Base-by-base conservation (phyloP, 2,329 filamentous ascomycete genomes). In the Xylaria multiplex region DNA sequence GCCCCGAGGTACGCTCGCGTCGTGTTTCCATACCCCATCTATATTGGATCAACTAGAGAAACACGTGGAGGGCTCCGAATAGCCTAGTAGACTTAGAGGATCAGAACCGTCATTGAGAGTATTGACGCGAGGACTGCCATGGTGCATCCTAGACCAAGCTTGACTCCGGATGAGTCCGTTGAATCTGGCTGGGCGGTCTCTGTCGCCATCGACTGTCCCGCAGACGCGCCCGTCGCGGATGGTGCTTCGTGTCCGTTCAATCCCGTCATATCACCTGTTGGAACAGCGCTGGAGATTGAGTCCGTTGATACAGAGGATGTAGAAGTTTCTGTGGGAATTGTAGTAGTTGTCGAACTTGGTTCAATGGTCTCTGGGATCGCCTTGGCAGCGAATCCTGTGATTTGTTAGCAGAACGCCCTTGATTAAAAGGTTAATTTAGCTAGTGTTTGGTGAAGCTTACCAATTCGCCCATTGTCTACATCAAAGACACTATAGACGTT, bases 401-500 rank as follows among this genome's bases (percentile, higher is more conserved):
- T 48, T 54, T 45, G 53, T 71, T 54, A 69, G 66, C 37, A 30
- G 3, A 37, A 16, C 9, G 16, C 32, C 35, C 1, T 16, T n/a
- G n/a, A 57, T 40, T 8, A 30, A 3, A 40, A 27, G 8, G 24
- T 13, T 19, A 14, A 2, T 19, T 7, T 13, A 49, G 37, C 19
- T 13, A 24, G 24, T 42, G 13, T 37, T 24, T 22, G 14, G 14
- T 22, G 22, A 2, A 54, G 76, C 82, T 76, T 76, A 86, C 90
- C 91, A 69, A 93, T 87, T 58, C 85, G 85, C 49, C 78, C 79
- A 69, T 88, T 75, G 68, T 95, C 93, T 59, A 87, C 87, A 77
- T 97, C 93, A 76, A 96, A 97, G 27, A 96, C 90, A 1, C 88
- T 84, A 76, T 97, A 97, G 16, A 97, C 93, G 72, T 96, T 97